phyloP scores from a whole-genome alignment of 2,329 filamentous ascomycete species.

The Thermoascus crustaceus region DNA sequence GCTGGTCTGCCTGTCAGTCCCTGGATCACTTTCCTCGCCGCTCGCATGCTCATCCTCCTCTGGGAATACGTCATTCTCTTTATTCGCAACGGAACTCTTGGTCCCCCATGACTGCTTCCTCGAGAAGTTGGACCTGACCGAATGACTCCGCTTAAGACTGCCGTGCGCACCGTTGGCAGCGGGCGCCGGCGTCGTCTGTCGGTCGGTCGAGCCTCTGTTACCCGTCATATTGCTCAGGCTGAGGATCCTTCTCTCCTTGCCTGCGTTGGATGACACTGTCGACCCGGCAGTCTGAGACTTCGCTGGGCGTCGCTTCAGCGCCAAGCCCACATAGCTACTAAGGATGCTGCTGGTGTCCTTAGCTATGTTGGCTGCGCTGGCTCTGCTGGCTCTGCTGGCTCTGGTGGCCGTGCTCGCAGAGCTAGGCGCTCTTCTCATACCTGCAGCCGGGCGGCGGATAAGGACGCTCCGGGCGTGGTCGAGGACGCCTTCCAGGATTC shows the following conservation, averaged over 20 bases:
- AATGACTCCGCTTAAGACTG: conserved; percentile 68
- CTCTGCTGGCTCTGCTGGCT: conserved; percentile 24
- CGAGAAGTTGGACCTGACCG: conserved; percentile 57
- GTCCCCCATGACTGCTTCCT: conserved; percentile 66
- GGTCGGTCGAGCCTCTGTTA: conserved; percentile 43
- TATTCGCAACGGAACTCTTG: conserved; percentile 38
- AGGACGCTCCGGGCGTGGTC: conserved; percentile 80
- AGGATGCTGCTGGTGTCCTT: conserved; percentile 30
- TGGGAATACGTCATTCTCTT: conserved; percentile 56
- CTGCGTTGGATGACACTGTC: conserved; percentile 39
- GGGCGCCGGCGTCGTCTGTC: conserved; percentile 21
- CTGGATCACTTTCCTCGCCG: conserved; percentile 42
- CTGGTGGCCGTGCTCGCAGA: conserved; percentile 33
- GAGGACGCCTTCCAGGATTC: conserved; percentile 91
- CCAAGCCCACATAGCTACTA: conserved; percentile 38
- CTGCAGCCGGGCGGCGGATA: conserved; percentile 60
- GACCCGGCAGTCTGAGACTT: conserved; percentile 29
- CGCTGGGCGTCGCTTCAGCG: conserved; percentile 44
- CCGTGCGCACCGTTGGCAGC: conserved; percentile 36
- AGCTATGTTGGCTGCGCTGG: conserved; percentile 27
- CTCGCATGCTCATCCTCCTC: conserved; percentile 52
- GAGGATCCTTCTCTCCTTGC: conserved; percentile 67
- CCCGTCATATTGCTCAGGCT: conserved; percentile 84
- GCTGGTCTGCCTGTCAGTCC: conserved; percentile 38
- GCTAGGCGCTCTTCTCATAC: conserved; percentile 43